These are phyloP conservation scores for Cyclocybe cylindracea DNA, from an alignment of 768 basidiomycete genomes.

Conservation along the genomic window DNA sequence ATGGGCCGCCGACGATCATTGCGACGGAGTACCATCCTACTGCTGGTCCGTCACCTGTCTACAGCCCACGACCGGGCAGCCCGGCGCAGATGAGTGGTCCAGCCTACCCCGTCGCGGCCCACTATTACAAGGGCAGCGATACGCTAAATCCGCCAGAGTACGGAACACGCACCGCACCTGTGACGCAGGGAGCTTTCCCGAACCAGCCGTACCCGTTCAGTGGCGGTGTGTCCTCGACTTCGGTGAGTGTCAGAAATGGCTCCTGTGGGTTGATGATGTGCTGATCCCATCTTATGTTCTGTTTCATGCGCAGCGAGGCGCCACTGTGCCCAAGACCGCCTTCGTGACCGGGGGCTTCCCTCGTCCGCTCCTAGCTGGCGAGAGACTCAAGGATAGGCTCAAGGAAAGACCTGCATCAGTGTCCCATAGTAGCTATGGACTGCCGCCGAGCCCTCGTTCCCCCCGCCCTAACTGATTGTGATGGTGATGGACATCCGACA, in stretches of 20 bases:
- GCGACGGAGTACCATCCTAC: slow-evolving; percentile 26
- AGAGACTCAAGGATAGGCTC: slow-evolving; percentile 27
- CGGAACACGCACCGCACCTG: slow-evolving; percentile 24
- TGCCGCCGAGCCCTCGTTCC: slow-evolving; percentile 3
- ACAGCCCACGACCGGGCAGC: slow-evolving; percentile 13
- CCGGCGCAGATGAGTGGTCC: slow-evolving; percentile 22
- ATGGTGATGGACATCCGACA: background rate
- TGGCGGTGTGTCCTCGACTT: slow-evolving; percentile 3
- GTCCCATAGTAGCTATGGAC: slow-evolving; percentile 15
- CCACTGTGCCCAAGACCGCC: slow-evolving; percentile 23
- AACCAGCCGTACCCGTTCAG: slow-evolving; percentile 22
- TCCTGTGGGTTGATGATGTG: slow-evolving; percentile 14
- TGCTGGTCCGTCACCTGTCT: slow-evolving; percentile 24
- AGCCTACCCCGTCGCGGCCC: slow-evolving; percentile 17
- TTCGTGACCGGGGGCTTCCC: slow-evolving; percentile 29
- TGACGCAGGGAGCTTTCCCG: slow-evolving; percentile 18
- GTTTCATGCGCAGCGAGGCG: slow-evolving; percentile 11
- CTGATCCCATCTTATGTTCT: background rate
- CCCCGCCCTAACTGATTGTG: background rate
- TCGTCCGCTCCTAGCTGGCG: slow-evolving; percentile 25
- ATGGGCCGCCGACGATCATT: slow-evolving; percentile 28
- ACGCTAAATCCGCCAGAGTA: background rate
- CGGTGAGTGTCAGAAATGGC: background rate
- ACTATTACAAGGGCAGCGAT: slow-evolving; percentile 12
- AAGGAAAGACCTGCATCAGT: slow-evolving; percentile 28